Percentiles rank a stretch among this genome's conserved stretches.
Evolutionary conservation across 2,329 filamentous ascomycete genomes (phyloP).

Genomic region (Fusarium piperis): DNA sequence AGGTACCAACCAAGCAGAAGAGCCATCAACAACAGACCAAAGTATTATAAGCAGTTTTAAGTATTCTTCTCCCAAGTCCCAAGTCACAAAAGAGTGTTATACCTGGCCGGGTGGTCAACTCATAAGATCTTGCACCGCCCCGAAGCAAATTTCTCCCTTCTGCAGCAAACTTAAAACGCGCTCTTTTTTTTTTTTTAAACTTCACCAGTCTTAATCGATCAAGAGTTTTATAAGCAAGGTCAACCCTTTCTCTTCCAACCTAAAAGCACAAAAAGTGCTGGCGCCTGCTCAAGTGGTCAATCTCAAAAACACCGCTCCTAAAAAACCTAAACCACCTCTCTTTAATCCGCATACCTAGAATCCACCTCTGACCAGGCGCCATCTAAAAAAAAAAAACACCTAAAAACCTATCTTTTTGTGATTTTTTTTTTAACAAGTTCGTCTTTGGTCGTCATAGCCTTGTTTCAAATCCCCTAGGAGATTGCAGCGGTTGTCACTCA

Average conservation of each 20-base stretch:
- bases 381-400: background rate
- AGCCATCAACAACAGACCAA: background rate
- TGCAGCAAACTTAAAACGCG: background rate
- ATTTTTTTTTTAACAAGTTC: background rate
- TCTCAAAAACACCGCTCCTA: background rate
- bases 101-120: background rate
- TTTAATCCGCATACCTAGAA: background rate
- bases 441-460: background rate
- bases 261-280: background rate
- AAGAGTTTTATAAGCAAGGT: background rate
- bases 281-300: background rate
- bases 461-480: background rate
- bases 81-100: background rate
- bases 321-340: background rate
- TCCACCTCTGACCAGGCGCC: background rate
- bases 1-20: background rate
- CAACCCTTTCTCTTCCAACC: background rate
- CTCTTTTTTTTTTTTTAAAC: background rate
- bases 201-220: fast-evolving
- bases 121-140: background rate
- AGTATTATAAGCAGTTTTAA: background rate
- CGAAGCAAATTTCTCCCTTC: background rate
- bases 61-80: background rate
- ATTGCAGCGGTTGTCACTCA: background rate
- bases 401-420: background rate